These are phyloP conservation scores for Fraxinus dipetala DNA, from an alignment of 305 asterid genomes.

Conservation along the genomic window DNA sequence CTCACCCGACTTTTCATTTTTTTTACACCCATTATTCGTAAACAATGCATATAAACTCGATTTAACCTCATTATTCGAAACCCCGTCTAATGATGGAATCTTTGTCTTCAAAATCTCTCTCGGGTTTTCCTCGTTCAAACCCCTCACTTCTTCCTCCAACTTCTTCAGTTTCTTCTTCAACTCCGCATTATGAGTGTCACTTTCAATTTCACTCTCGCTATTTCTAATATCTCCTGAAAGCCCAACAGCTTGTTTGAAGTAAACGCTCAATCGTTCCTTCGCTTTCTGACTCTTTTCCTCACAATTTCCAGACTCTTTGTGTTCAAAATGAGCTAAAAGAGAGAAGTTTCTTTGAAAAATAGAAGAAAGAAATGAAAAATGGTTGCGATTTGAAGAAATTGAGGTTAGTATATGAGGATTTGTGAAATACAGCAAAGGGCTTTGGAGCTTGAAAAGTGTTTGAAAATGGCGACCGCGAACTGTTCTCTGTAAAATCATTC, in stretches of 20 bases:
- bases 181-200: constrained; percentile 21
- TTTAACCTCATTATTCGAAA: constrained; percentile 8
- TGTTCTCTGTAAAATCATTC: constrained; percentile 36
- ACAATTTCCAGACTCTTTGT: constrained; percentile 8
- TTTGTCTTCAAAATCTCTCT: constrained; percentile 7
- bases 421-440: constrained; percentile 20
- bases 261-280: constrained; percentile 34
- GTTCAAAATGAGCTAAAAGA: constrained; percentile 25
- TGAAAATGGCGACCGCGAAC: constrained; percentile 22
- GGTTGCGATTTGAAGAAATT: constrained; percentile 21
- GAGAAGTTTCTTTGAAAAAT: constrained; percentile 37
- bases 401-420: background rate
- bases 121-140: constrained; percentile 27
- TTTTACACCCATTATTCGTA: constrained; percentile 9
- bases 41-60: constrained; percentile 37
- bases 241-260: constrained; percentile 55
- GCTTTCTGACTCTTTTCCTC: constrained; percentile 16
- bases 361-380: constrained; percentile 18
- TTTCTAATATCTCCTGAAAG: constrained; percentile 23
- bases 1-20: constrained; percentile 16
- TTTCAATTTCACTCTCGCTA: constrained; percentile 16
- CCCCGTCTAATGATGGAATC: constrained; percentile 6
- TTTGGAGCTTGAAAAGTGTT: constrained; percentile 24
- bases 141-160: constrained; percentile 45
- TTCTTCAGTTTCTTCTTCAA: constrained; percentile 39